Evolutionary conservation across 78 protist genomes (phyloP).

Genomic region (Polysphondylium violaceum): DNA sequence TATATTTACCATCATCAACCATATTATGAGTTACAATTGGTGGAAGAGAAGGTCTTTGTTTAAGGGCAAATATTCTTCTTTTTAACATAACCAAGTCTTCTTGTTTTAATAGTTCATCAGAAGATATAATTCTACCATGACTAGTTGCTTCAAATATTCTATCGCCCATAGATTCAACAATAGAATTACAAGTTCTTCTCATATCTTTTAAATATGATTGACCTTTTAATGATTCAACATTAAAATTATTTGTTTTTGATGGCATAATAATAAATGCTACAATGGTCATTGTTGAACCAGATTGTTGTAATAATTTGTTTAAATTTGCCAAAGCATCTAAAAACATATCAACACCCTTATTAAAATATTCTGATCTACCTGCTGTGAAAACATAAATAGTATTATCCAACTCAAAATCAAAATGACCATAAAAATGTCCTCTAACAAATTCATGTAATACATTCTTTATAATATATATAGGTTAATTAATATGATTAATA

Average conservation of each 20-base stretch:
- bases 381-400: slow-evolving; percentile 92
- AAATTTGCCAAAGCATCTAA: slow-evolving; percentile 85
- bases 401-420: slow-evolving; percentile 89
- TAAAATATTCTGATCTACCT: slow-evolving; percentile 89
- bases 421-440: slow-evolving; percentile 91
- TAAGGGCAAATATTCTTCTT: slow-evolving; percentile 65
- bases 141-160: slow-evolving; percentile 73
- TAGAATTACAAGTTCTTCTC: slow-evolving; percentile 73
- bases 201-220: slow-evolving; percentile 75
- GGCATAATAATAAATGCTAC: slow-evolving; percentile 90
- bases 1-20: slow-evolving; percentile 83
- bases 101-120: slow-evolving; percentile 42
- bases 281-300: slow-evolving; percentile 76
- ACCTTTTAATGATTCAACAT: slow-evolving; percentile 88
- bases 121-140: slow-evolving; percentile 79
- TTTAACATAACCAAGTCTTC: slow-evolving; percentile 72
- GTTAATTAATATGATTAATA: background rate
- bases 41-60: slow-evolving; percentile 71
- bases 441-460: slow-evolving; percentile 81
- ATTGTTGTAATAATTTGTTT: slow-evolving; percentile 70
- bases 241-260: slow-evolving; percentile 77
- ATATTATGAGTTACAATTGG: slow-evolving; percentile 91
- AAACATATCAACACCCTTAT: slow-evolving; percentile 90
- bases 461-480: slow-evolving; percentile 7
- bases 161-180: slow-evolving; percentile 66